A percentile compares a stretch with the other conserved stretches of the same genome.
These are phyloP conservation scores for Pleurotus salmoneostramineus DNA, from an alignment of 768 basidiomycete species.

Conservation along the genomic window DNA sequence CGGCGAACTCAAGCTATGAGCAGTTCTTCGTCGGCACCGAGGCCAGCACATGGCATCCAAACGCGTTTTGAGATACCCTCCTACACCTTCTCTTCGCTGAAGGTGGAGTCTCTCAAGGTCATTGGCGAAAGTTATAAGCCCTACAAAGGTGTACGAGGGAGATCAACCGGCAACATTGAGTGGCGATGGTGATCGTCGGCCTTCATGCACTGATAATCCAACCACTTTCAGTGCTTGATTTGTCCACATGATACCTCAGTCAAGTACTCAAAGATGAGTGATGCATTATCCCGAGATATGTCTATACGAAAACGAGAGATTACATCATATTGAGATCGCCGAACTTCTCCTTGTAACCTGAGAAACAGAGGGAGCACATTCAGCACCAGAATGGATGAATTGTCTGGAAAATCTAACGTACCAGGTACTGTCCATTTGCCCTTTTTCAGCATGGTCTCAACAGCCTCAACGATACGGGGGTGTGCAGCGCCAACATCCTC, in stretches of 20 bases:
- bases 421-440: conserved; percentile 99
- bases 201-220: not conserved
- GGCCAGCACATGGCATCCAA: conserved; percentile 74
- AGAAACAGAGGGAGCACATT: conserved; percentile 1
- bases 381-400: not conserved
- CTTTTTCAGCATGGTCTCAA: conserved; percentile 94
- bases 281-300: not conserved
- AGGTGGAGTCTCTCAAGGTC: conserved; percentile 81
- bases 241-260: conserved; percentile 4
- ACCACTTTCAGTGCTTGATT: not conserved
- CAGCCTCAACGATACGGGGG: conserved; percentile 86
- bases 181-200: conserved; percentile 45
- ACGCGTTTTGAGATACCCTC: conserved; percentile 69
- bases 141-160: conserved; percentile 84
- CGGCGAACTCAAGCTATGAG: conserved; percentile 12
- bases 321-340: conserved; percentile 93
- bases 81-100: conserved; percentile 74
- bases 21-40: conserved; percentile 28
- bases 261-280: no score
- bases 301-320: conserved; percentile 16
- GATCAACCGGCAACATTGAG: conserved; percentile 65
- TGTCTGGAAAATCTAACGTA: conserved; percentile 22
- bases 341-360: conserved; percentile 94
- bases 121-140: conserved; percentile 82
- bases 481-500: conserved; percentile 90